Evolutionary conservation across 169 alveolate genomes (phyloP).

Genomic region (Babesia bigemina): DNA sequence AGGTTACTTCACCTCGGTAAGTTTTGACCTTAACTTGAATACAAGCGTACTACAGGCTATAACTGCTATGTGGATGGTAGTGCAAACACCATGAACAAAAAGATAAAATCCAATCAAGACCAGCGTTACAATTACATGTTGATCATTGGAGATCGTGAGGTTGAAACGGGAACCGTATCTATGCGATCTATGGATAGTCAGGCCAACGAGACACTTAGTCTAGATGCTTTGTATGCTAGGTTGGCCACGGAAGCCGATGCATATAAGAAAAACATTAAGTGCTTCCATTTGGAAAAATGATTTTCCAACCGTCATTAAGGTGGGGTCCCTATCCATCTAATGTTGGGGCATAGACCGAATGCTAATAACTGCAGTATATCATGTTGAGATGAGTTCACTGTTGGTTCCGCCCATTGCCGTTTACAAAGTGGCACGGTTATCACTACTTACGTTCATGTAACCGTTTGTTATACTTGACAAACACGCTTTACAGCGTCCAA

Average conservation of each 20-base stretch:
- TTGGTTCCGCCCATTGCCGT: not conserved
- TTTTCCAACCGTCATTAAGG: not conserved
- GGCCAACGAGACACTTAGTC: slow-evolving; percentile 72
- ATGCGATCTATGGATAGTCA: slow-evolving; percentile 85
- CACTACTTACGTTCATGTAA: too few species aligned
- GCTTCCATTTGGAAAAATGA: slow-evolving; percentile 44
- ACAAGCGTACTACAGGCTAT: slow-evolving; percentile 78
- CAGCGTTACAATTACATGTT: slow-evolving; percentile 92
- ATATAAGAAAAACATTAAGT: slow-evolving; percentile 60
- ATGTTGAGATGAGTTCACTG: not conserved
- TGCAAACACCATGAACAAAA: slow-evolving; percentile 91
- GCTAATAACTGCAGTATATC: not conserved
- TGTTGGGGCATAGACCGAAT: not conserved
- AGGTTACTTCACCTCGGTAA: slow-evolving; percentile 49
- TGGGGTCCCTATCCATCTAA: not conserved
- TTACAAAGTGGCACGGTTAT: not conserved
- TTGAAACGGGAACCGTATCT: slow-evolving; percentile 80
- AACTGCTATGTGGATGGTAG: slow-evolving; percentile 91
- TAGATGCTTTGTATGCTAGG: slow-evolving; percentile 69
- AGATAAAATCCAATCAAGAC: slow-evolving; percentile 94
- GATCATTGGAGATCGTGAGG: slow-evolving; percentile 97
- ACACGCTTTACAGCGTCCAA: slow-evolving; percentile 87
- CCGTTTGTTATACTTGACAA: slow-evolving; percentile 20
- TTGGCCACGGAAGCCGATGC: slow-evolving; percentile 57
- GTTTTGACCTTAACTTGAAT: not conserved